Percentiles rank a stretch among this genome's conserved stretches.
Conservation (phyloP, 805 yeast genomes). For the Ogataea glucozyma region DNA sequence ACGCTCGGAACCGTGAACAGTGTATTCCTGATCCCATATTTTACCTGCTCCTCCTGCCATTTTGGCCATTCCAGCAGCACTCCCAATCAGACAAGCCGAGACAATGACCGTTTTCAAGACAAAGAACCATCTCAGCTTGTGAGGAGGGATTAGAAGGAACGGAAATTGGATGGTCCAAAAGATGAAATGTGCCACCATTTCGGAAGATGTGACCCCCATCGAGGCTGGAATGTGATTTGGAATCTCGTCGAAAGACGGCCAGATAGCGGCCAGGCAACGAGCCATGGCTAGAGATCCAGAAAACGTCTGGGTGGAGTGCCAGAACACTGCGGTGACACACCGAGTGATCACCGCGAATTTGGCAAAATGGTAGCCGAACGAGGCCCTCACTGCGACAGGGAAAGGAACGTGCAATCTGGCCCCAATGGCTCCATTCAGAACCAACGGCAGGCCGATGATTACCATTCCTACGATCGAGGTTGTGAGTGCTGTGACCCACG, state of each 20-base stretch:
- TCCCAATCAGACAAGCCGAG: constrained; percentile 28
- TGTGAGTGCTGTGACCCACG: constrained; percentile 24
- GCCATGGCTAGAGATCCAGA: constrained; percentile 33
- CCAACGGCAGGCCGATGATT: constrained; percentile 23
- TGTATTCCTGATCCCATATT: constrained; percentile 23
- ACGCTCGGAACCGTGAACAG: constrained; percentile 26
- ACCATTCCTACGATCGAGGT: constrained; percentile 26
- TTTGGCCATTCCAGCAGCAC: constrained; percentile 37
- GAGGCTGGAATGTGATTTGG: constrained; percentile 31
- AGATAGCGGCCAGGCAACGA: constrained; percentile 29
- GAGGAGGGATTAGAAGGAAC: constrained; percentile 33
- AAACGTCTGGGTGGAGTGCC: constrained; percentile 32
- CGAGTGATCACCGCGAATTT: constrained; percentile 35
- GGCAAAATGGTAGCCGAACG: constrained; percentile 36
- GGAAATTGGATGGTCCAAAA: constrained; percentile 37
- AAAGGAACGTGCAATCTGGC: constrained; percentile 39
- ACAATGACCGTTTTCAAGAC: constrained; percentile 34
- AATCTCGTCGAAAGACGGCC: constrained; percentile 30
- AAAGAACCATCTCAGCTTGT: constrained; percentile 39
- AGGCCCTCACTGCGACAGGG: constrained; percentile 36
- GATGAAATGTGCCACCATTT: constrained; percentile 36
- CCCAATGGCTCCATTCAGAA: constrained; percentile 35
- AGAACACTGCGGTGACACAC: constrained; percentile 35
- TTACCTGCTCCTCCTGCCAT: constrained; percentile 31
- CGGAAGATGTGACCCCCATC: constrained; percentile 31